Evolutionary conservation across 1,284 basidiomycete genomes (phyloP).

Genomic region (Boletus smithii): DNA sequence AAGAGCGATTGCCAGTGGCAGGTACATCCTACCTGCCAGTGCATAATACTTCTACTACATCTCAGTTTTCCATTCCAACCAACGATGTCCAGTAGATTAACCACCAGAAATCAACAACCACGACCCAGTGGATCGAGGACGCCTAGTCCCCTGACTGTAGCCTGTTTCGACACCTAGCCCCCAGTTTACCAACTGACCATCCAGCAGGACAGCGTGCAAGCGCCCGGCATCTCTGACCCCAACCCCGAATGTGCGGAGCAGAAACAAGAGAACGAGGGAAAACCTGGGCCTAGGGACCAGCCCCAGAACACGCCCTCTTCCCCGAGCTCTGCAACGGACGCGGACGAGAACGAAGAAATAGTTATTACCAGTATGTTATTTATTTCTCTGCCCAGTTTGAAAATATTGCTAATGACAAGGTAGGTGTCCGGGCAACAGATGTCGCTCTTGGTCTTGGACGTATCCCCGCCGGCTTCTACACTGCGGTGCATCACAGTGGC

Average conservation of each 20-base stretch:
- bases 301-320: background rate
- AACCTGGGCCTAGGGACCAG: background rate
- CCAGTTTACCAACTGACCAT: background rate
- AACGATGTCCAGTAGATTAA: background rate
- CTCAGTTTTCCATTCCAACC: background rate
- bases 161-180: background rate
- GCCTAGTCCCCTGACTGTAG: background rate
- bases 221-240: background rate
- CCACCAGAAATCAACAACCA: background rate
- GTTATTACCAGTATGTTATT: background rate
- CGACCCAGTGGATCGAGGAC: background rate
- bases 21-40: no score
- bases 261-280: background rate
- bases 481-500: background rate
- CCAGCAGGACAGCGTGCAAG: background rate
- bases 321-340: background rate
- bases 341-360: background rate
- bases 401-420: background rate
- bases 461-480: background rate
- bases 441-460: background rate
- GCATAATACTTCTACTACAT: no score
- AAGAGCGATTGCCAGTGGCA: no score
- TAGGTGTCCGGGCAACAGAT: background rate
- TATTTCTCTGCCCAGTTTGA: background rate
- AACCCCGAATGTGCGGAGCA: background rate